Percentiles rank a stretch among this genome's conserved stretches.
phyloP scores from a whole-genome alignment of 805 yeast species.

The Nakazawaea ernobii region DNA sequence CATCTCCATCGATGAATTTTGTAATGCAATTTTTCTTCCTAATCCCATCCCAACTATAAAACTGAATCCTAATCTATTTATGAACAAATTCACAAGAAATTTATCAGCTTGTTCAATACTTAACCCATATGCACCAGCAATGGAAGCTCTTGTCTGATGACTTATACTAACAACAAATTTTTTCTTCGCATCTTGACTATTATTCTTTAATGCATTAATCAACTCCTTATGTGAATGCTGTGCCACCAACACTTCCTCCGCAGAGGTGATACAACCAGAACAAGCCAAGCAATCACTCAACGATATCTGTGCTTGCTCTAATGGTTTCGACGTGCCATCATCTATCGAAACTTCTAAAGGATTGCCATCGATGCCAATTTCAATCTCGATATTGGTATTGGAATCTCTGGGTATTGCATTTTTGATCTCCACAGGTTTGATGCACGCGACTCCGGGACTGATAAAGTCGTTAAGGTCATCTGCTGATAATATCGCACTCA shows the following conservation, averaged over 20 bases:
- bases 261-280: conserved; percentile 94
- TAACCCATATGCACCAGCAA: conserved; percentile 62
- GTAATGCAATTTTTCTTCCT: conserved; percentile 66
- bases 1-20: conserved; percentile 38
- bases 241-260: conserved; percentile 90
- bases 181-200: conserved; percentile 22
- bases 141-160: conserved; percentile 80
- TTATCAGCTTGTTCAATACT: conserved; percentile 54
- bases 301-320: conserved; percentile 81
- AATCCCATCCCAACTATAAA: conserved; percentile 81
- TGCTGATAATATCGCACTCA: conserved; percentile 86
- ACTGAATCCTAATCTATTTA: conserved; percentile 56
- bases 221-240: conserved; percentile 85
- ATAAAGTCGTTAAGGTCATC: conserved; percentile 94
- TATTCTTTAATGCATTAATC: conserved; percentile 45
- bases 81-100: conserved; percentile 52
- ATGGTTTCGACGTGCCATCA: conserved; percentile 42
- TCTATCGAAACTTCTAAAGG: conserved; percentile 66
- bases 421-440: conserved; percentile 67
- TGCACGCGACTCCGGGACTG: conserved; percentile 90
- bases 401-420: conserved; percentile 17
- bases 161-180: conserved; percentile 71
- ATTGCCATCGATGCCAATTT: conserved; percentile 52
- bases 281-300: conserved; percentile 94
- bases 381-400: conserved; percentile 26